Base-by-base conservation (phyloP, 331 rosid genomes). In the Dryas integrifolia region DNA sequence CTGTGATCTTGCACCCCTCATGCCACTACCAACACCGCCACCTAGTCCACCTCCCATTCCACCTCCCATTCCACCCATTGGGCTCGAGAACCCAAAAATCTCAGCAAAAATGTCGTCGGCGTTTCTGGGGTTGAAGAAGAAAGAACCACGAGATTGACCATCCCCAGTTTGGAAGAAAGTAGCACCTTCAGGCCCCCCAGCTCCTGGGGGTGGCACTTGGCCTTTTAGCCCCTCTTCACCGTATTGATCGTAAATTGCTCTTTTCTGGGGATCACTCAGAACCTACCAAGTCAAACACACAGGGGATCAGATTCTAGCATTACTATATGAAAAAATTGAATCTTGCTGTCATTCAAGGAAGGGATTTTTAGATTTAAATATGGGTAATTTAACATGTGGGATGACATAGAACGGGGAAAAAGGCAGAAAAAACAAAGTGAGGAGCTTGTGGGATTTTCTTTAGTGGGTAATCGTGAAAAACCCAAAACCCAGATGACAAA, bases 151-250 rank as follows among this genome's bases (percentile, higher is more conserved):
- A 26, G 30, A 26, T 26, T 26, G 80, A 1, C 93, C 96, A 58
- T 89, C 84, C 6, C 96, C 97, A 24, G 77, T 74, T 47, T 80
- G 93, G 86, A 92, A 92, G 83, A 78, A 92, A 13, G 96, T 49
- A 43, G 90, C 79, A 0, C 91, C 97, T 61, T 85, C 87, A 30
- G 81, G 83, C 6, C 67, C 87, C 7, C 81, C 87, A 2, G 89
- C 87, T 76, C 73, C 90, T 0, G 93, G 89, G 0, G 93, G 87
- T 48, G 97, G 97, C 73, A 82, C 85, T 58, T 80, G 88, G 14
- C 97, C 97, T 77, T 92, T 89, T 1, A 92, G 90, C 2, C 96
- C 96, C 73, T 91, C 92, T 80, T 92, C 97, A 11, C 97, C 97
- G 15, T 92, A 92, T 48, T 83, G 93, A 82, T 89, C 97, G 77